Percentiles rank a stretch among this genome's conserved stretches.
Evolutionary conservation across 2,329 filamentous ascomycete species (phyloP).

Genomic region (Ophiostoma sp.): DNA sequence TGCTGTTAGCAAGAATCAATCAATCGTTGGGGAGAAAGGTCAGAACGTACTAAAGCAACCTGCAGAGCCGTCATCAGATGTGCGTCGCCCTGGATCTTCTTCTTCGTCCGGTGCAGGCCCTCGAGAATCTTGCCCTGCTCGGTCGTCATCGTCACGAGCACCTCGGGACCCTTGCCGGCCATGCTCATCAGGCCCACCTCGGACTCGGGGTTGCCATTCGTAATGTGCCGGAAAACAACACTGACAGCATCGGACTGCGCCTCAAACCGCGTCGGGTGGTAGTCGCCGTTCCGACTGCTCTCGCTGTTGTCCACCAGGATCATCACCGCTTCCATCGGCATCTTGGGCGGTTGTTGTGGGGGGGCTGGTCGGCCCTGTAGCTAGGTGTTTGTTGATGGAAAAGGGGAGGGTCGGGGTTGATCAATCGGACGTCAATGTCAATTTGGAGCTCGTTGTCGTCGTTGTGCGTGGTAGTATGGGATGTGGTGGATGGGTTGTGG

Average conservation of each 20-base stretch:
- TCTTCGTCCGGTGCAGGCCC: conserved; percentile 82
- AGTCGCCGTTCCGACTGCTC: conserved; percentile 94
- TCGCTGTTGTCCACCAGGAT: conserved; percentile 99
- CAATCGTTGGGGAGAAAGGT: background rate
- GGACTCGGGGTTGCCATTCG: conserved; percentile 91
- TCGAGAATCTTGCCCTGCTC: conserved; percentile 96
- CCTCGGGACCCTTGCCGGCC: conserved; percentile 96
- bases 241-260: conserved; percentile 94
- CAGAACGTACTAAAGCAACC: conserved; percentile 70
- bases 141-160: conserved; percentile 91
- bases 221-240: conserved; percentile 94
- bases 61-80: conserved; percentile 94
- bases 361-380: conserved; percentile 11
- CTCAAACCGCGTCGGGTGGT: conserved; percentile 89
- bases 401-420: background rate
- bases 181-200: conserved; percentile 98
- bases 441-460: background rate
- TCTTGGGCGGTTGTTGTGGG: conserved; percentile 53
- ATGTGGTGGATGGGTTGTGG: background rate
- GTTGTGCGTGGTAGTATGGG: background rate
- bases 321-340: conserved; percentile 99
- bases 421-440: background rate
- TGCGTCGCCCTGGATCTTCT: conserved; percentile 85
- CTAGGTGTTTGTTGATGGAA: background rate
- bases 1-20: background rate